Base-by-base conservation (phyloP, 768 basidiomycete genomes). In the Russula vinacea region DNA sequence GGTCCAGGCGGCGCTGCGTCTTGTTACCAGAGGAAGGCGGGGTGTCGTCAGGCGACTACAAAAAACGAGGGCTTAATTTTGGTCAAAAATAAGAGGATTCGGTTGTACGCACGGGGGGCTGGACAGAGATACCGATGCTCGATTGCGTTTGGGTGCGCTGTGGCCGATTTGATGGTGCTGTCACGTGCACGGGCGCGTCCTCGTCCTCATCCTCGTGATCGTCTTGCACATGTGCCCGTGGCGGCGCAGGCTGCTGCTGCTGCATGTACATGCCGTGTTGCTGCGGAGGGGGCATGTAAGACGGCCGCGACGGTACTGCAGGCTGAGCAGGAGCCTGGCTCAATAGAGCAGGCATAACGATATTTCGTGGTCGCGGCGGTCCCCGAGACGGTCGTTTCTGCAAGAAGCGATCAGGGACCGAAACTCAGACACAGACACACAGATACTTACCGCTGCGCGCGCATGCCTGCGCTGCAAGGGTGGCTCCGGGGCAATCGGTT, bases 1-100 rank as follows among this genome's bases (percentile, higher is more conserved):
- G 62, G 33, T 71, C 69, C 10, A 67, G 29, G 4, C 47, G 72
- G 10, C 70, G 64, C 17, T 68, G 68, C n/a, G 60, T 49, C 3
- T 39, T 62, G 6, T 64, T 44, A 3, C 47, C 57, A 0, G 71
- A 69, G 4, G 67, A 63, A 37, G 67, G 70, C 7, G 63, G 67
- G 1, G 67, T 70, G 22, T 66, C 39, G 0, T 60, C 69, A 0
- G 69, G 70, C 0, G 72, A 74, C 71, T 74, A 62, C 0, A 39
- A 53, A 39, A 53, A n/a, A 10, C 9, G 7, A 13, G 35, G 39
- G 3, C 7, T 7, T 16, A 14, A 8, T 7, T n/a, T 22, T 60
- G 37, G 6, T 39, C 8, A 58, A 19, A 16, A 6, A 39, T 16
- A 4, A 26, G 13, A 22, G 9, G 10, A 9, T 14, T n/a, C 11